These are phyloP conservation scores for Monosporascus sp. DNA, from an alignment of 2,329 filamentous ascomycete species.

Conservation along the genomic window DNA sequence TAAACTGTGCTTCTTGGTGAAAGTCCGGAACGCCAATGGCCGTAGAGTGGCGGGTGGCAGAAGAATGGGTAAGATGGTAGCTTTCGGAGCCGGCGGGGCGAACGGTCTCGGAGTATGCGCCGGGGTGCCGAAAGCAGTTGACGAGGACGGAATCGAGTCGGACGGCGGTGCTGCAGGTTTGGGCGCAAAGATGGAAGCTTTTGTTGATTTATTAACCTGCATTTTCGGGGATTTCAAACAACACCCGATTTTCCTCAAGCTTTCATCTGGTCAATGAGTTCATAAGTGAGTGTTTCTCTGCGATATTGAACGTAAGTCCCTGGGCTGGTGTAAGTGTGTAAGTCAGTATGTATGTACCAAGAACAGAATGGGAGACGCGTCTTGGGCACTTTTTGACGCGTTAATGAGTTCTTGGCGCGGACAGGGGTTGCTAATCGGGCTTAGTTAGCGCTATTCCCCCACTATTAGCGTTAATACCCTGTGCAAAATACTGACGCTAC, in stretches of 20 bases:
- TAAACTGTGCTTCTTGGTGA: conserved; percentile 95
- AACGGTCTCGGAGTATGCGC: conserved; percentile 70
- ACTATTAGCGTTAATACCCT: background rate
- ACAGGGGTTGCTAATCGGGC: conserved; percentile 2
- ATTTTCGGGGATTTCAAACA: conserved; percentile 11
- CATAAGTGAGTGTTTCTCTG: no score
- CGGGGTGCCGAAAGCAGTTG: conserved; percentile 84
- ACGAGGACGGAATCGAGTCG: conserved; percentile 76
- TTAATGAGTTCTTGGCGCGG: conserved; percentile 14
- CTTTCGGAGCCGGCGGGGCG: conserved; percentile 43
- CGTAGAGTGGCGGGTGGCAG: conserved; percentile 82
- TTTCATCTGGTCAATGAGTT: no score
- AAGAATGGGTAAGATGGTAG: conserved; percentile 76
- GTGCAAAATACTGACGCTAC: background rate
- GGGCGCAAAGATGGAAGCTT: conserved; percentile 34
- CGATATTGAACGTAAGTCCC: background rate
- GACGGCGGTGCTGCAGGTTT: conserved; percentile 32
- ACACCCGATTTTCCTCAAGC: no score
- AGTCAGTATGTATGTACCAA: background rate
- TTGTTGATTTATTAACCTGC: conserved; percentile 20
- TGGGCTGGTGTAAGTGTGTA: conserved; percentile 3
- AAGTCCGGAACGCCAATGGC: conserved; percentile 87
- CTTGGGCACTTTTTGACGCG: conserved; percentile 14
- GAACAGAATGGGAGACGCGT: conserved; percentile 16
- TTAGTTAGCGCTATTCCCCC: background rate